These are phyloP conservation scores for Phycomyces nitens DNA, from an alignment of 192 early-diverging fungal genomes.

Conservation along the genomic window DNA sequence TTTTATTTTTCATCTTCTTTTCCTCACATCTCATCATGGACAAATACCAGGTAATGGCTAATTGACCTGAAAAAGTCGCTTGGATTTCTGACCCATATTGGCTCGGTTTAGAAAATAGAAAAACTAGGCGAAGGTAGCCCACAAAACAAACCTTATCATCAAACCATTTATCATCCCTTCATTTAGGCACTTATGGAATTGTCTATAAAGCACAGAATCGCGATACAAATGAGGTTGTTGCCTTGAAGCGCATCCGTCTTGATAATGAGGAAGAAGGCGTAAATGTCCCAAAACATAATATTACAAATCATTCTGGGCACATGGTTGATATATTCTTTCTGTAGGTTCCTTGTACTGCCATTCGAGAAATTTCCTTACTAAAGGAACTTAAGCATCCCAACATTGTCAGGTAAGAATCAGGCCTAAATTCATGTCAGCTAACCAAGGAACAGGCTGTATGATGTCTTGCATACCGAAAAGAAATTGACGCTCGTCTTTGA, in stretches of 20 bases:
- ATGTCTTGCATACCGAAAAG: conserved; percentile 97
- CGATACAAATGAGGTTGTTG: conserved; percentile 94
- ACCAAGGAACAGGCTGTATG: conserved; percentile 67
- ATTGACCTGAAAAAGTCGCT: neutral
- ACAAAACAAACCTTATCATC: neutral
- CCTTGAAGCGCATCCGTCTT: conserved; percentile 89
- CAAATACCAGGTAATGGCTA: conserved; percentile 54
- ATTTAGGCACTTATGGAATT: conserved; percentile 88
- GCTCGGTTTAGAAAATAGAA: conserved; percentile 83
- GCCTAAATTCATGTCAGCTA: neutral
- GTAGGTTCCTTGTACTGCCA: conserved; percentile 79
- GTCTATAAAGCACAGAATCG: conserved; percentile 99
- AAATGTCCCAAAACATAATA: conserved; percentile 12
- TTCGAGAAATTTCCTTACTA: conserved; percentile 84
- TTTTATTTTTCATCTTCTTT: neutral
- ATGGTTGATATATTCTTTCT: neutral
- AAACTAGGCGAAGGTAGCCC: conserved; percentile 88
- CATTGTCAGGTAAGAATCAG: conserved; percentile 68
- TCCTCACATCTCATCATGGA: conserved; percentile 40
- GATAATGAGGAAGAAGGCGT: conserved; percentile 90
- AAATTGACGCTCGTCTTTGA: conserved; percentile 98
- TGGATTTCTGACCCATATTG: neutral
- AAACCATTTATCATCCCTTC: neutral
- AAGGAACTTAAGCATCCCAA: conserved; percentile 83
- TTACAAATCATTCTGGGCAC: neutral